phyloP scores from a whole-genome alignment of 768 basidiomycete genomes.

The Porphyrellus cyaneotinctus region DNA sequence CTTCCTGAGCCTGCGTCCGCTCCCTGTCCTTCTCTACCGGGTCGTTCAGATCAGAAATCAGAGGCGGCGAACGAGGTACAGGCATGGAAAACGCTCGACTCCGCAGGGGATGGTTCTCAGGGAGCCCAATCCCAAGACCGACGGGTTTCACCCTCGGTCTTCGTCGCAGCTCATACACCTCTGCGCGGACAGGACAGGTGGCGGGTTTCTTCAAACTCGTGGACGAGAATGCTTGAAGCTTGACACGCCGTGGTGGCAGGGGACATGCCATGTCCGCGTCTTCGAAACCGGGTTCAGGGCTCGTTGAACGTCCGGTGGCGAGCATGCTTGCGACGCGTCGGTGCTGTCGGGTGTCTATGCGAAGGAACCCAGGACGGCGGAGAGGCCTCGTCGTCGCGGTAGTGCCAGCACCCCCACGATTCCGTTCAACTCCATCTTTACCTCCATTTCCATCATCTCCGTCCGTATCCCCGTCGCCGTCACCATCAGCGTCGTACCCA shows the following conservation, averaged over 20 bases:
- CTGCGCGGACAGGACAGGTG: not conserved
- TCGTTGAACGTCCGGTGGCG: slow-evolving; percentile 8
- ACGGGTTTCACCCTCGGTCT: slow-evolving; percentile 10
- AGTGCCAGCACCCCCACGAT: not conserved
- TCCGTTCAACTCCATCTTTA: not conserved
- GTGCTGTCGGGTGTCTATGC: slow-evolving; percentile 25
- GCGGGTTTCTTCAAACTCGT: not conserved
- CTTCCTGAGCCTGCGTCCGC: not conserved
- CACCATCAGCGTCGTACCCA: slow-evolving; percentile 26
- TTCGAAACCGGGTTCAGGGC: not conserved
- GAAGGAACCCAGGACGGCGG: slow-evolving; percentile 17
- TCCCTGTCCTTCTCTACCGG: not conserved
- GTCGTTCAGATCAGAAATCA: not conserved
- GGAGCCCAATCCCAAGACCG: slow-evolving; percentile 28
- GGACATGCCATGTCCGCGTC: not conserved
- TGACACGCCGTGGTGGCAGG: not conserved
- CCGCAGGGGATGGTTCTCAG: slow-evolving; percentile 19
- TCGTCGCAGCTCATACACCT: slow-evolving; percentile 15
- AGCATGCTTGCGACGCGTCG: slow-evolving; percentile 26
- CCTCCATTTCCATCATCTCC: slow-evolving; percentile 1
- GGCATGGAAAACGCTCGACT: slow-evolving; percentile 22
- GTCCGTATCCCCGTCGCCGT: not conserved
- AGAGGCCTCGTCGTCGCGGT: not conserved
- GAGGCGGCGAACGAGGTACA: not conserved
- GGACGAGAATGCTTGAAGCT: not conserved